Evolutionary conservation across 192 early-diverging fungal species (phyloP), one percentile per base, ranked within the genome.

Genomic region (Powellomyces hirtus): DNA sequence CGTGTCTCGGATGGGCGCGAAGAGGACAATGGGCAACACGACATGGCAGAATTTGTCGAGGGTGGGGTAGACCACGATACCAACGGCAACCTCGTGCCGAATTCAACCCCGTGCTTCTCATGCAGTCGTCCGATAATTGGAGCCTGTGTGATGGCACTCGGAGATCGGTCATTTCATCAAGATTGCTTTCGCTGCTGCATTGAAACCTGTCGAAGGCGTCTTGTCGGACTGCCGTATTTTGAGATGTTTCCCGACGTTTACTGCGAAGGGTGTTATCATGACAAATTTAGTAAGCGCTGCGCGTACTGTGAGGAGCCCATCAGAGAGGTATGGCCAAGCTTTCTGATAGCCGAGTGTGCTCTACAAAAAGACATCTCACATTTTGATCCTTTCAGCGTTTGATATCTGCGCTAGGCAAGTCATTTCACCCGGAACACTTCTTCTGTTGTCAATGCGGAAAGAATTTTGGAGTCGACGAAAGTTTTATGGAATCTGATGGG

Each of bases 391-490:
- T 70, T 0, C 49, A 70, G 68, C 40, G 59, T 1, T 53, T 22
- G 6, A 75, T 78, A 30, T 36, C 44, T 20, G 77, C 77, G 8
- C 62, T 79, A 0, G 74, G 71, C 24, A 68, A 66, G 59, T 53
- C 71, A 8, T 79, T 76, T 27, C 77, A 79, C 35, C 75, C 64
- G 30, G 75, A 78, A 57, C 77, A 79, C 45, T 79, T 79, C 72
- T 79, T 79, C 38, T 79, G 77, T 56, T 38, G 40, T 20, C 75
- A 77, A 59, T 79, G 77, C 46, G 77, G 77, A 1, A 55, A 51
- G 33, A 61, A 22, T 5, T 64, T 76, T 31, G 66, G 38, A 4
- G 20, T 34, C 11, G 59, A 68, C 20, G 66, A 58, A 35, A 18
- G 22, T 1, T 77, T 79, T 64, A 60, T 73, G 55, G 75, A 77